phyloP scores from a whole-genome alignment of 768 basidiomycete genomes.

The Agrocybe praecox region DNA sequence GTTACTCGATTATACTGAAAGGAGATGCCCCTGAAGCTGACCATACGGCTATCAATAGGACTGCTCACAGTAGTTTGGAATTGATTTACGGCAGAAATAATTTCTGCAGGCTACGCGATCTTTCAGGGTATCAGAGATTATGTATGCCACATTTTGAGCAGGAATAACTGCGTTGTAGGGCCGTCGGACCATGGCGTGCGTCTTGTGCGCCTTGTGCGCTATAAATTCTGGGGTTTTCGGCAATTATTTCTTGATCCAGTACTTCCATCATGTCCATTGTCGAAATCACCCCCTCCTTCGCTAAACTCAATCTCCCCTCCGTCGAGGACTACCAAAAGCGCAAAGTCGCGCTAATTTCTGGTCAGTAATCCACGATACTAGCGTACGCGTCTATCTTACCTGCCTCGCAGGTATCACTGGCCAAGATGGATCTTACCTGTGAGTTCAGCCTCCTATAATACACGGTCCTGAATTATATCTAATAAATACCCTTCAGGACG shows the following conservation, averaged over 20 bases:
- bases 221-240: constrained; percentile 6
- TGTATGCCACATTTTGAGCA: background rate
- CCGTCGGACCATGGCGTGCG: background rate
- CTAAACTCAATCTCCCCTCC: constrained; percentile 63
- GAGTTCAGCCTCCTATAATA: constrained; percentile 29
- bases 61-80: background rate
- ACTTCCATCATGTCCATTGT: constrained; percentile 43
- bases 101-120: background rate
- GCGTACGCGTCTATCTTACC: constrained; percentile 7
- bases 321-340: constrained; percentile 84
- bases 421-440: constrained; percentile 96
- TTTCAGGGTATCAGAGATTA: background rate
- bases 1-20: background rate
- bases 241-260: constrained; percentile 7
- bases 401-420: constrained; percentile 80
- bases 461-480: background rate
- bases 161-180: background rate
- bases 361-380: constrained; percentile 37
- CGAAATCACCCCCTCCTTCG: constrained; percentile 43
- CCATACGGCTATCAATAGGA: background rate
- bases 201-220: background rate
- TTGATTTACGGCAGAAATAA: background rate
- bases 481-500: constrained; percentile 47
- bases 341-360: constrained; percentile 93
- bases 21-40: background rate